These are phyloP conservation scores for Podila horticola DNA, from an alignment of 192 early-diverging fungal genomes.

Conservation along the genomic window DNA sequence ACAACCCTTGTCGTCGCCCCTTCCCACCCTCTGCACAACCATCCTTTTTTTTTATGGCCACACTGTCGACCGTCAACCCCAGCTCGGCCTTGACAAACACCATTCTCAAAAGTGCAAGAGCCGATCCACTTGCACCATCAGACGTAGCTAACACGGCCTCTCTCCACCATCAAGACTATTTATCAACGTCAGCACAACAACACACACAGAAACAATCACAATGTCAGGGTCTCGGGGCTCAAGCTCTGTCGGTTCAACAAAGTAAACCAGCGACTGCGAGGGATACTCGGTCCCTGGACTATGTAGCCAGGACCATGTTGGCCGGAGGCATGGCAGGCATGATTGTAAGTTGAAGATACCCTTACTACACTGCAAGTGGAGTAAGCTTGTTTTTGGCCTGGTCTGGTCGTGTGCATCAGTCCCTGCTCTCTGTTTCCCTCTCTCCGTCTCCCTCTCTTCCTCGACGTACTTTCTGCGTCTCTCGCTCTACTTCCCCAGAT, in stretches of 20 bases:
- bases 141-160: neutral
- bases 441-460: too few relatives aligned
- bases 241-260: neutral
- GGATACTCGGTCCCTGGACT: slow-evolving; percentile 22
- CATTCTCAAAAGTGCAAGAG: neutral
- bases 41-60: neutral
- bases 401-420: neutral
- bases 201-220: neutral
- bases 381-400: neutral
- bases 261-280: neutral
- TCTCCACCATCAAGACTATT: neutral
- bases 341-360: slow-evolving; percentile 11
- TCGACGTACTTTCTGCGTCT: neutral
- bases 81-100: slow-evolving; percentile 4
- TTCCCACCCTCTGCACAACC: too few relatives aligned
- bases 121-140: neutral
- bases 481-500: neutral
- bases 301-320: slow-evolving; percentile 25
- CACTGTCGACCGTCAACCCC: slow-evolving; percentile 1
- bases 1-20: too few relatives aligned
- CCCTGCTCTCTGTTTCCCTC: too few relatives aligned
- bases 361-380: neutral
- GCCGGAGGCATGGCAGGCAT: slow-evolving; percentile 29
- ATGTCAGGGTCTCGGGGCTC: neutral
- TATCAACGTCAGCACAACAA: neutral